These are phyloP conservation scores for Lasiosphaeria hispida DNA, from an alignment of 495 filamentous ascomycete genomes.

Conservation along the genomic window DNA sequence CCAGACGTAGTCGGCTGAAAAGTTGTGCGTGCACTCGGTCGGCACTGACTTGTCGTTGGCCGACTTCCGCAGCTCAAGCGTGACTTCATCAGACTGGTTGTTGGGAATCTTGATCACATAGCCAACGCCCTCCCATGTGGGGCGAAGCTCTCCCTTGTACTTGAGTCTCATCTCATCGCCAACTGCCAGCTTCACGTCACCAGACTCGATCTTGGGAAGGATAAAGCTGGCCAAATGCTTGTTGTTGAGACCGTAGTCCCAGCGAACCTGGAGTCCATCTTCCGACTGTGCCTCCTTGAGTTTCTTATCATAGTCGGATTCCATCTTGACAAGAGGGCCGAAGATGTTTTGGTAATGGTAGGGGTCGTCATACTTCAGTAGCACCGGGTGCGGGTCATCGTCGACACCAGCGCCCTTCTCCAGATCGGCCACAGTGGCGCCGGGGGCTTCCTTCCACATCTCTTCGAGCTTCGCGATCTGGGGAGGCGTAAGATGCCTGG, in stretches of 20 bases:
- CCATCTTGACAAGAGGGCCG: conserved; percentile 96
- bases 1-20: conserved; percentile 98
- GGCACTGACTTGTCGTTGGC: conserved; percentile 88
- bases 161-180: conserved; percentile 98
- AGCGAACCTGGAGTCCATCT: conserved; percentile 88
- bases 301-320: conserved; percentile 99
- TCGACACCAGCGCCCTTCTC: conserved; percentile 93
- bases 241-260: conserved; percentile 96
- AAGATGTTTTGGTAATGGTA: conserved; percentile 99
- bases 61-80: conserved; percentile 77
- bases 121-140: conserved; percentile 96
- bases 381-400: conserved; percentile 90
- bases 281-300: conserved; percentile 97
- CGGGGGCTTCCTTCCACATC: conserved; percentile 96
- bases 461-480: conserved; percentile 97
- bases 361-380: conserved; percentile 93
- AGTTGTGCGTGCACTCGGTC: conserved; percentile 96
- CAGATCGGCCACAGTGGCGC: conserved; percentile 85
- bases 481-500: conserved; percentile 88
- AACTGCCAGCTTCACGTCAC: conserved; percentile 96
- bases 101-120: conserved; percentile 99
- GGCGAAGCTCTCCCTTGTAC: conserved; percentile 90
- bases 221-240: conserved; percentile 96
- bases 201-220: conserved; percentile 93
- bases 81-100: conserved; percentile 98